A percentile compares a stretch with the other conserved stretches of the same genome.
phyloP scores from a whole-genome alignment of 768 basidiomycete species.

The Leccinum subgranulosum region DNA sequence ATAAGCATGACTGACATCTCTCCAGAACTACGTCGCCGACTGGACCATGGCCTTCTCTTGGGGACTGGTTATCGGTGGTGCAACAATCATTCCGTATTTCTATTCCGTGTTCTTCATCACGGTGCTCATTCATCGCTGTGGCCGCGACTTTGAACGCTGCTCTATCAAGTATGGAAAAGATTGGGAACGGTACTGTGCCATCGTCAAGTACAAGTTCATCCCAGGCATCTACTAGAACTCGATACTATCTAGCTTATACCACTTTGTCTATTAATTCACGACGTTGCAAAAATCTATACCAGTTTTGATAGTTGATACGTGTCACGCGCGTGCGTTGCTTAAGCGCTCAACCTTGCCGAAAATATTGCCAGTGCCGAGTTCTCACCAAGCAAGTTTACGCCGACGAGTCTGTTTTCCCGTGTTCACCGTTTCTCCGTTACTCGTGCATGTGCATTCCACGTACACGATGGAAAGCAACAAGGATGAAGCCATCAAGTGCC shows the following conservation, averaged over 20 bases:
- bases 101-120: conserved; percentile 96
- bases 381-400: conserved; percentile 19
- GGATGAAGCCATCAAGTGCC: conserved; percentile 83
- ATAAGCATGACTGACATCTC: not conserved
- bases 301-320: conserved; percentile 1
- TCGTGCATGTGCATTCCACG: conserved; percentile 4
- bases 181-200: conserved; percentile 85
- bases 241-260: conserved; percentile 14
- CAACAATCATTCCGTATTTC: conserved; percentile 89
- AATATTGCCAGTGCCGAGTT: conserved; percentile 10
- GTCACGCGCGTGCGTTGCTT: conserved; percentile 1
- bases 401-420: not conserved
- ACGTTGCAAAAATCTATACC: not conserved
- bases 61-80: conserved; percentile 74
- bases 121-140: conserved; percentile 87
- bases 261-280: not conserved
- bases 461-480: conserved; percentile 78
- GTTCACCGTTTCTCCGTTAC: conserved; percentile 8
- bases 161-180: conserved; percentile 91
- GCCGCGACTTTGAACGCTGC: conserved; percentile 95
- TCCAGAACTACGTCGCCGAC: conserved; percentile 90
- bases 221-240: conserved; percentile 70
- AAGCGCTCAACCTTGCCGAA: conserved; percentile 1
- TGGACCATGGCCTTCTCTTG: conserved; percentile 84
- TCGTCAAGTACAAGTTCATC: conserved; percentile 90